Evolutionary conservation across 192 early-diverging fungal genomes (phyloP), one percentile per base, ranked within the genome.

Genomic region (Coemansia sp.): DNA sequence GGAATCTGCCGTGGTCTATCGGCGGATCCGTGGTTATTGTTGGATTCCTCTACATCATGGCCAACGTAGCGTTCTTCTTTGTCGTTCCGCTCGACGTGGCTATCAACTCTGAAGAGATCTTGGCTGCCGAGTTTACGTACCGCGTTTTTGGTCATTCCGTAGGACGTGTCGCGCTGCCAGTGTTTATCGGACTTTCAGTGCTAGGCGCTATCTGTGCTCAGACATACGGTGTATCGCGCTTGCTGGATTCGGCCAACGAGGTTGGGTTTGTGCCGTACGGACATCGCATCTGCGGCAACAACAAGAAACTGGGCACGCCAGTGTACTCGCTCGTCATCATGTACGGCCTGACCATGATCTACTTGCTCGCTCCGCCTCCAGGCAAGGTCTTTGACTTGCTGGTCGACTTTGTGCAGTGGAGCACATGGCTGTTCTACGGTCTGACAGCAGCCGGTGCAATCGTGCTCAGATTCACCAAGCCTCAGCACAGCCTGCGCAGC

Each of bases 31-130:
- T 96, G 17, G 86, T 85, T 5, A 73, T 92, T 37, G 89, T 92
- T 30, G 87, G 92, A 3, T 50, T 89, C 16, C 88, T 89, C 26
- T 96, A 96, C 73, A 75, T 94, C 9, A 72, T 94, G 67, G 89
- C 92, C 33, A 94, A 95, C 70, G 86, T 92, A 3, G 91, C 94
- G 1, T 96, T 93, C 69, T 91, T 93, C 53, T 86, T 89, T 8
- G 94, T 91, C 0, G 83, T 96, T 26, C 88, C 90, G 9, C 82
- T 89, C 26, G 86, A 84, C 5, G 88, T 91, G 1, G 85, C 93
- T 5, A 79, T 85, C 50, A 80, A 85, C 60, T 90, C 92, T 1
- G 88, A 91, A 17, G 84, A 81, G 57, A 85, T 86, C 7, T 63
- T 91, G 49, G 89, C 88, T 5, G 88, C 84, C 21, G 78, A 80